Evolutionary conservation across 2,329 filamentous ascomycete genomes (phyloP), one percentile per base, ranked within the genome.

Genomic region (Colletotrichum sojae): DNA sequence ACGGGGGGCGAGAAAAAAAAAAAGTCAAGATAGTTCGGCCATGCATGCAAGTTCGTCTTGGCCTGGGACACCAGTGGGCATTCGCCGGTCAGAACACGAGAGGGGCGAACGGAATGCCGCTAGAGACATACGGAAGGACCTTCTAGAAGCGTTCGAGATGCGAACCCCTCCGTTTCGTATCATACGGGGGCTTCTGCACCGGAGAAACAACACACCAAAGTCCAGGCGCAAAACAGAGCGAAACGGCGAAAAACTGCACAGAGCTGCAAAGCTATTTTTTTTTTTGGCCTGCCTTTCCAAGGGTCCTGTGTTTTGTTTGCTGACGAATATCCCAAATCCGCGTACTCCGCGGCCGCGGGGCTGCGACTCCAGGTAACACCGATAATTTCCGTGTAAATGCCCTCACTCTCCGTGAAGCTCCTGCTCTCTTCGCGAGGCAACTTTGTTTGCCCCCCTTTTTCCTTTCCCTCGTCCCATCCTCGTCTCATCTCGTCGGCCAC

Each of bases 71-170:
- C 48, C 48, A 25, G 48, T 52, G 22, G 46, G 6, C 16, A 48
- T 58, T 31, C 43, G 40, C 56, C 13, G 13, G 13, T 43, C 46
- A 9, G 31, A 20, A 51, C 46, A 52, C 46, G 15, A 40, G 36
- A 4, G 18, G 31, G 10, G 6, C 31, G 31, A 36, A 36, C 31
- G 31, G 31, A 36, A 36, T 8, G 31, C 31, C 57, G 46, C 46
- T 52, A 60, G 46, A 52, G 46, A 20, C 40, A 15, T n/a, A 43
- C 10, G 36, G 20, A 18, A 25, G 57, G 27, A 31, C 57, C 31
- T 60, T 60, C 57, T 60, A 60, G 57, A 60, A 60, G 46, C 48
- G 49, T 25, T 56, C 40, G 40, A 43, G 15, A n/a, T 15, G 40
- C 40, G 40, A 5, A 15, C 39, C 4, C 5, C 22, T 54, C 54